These are phyloP conservation scores for Leccinum rimulosum DNA, from an alignment of 768 basidiomycete species.

Conservation along the genomic window DNA sequence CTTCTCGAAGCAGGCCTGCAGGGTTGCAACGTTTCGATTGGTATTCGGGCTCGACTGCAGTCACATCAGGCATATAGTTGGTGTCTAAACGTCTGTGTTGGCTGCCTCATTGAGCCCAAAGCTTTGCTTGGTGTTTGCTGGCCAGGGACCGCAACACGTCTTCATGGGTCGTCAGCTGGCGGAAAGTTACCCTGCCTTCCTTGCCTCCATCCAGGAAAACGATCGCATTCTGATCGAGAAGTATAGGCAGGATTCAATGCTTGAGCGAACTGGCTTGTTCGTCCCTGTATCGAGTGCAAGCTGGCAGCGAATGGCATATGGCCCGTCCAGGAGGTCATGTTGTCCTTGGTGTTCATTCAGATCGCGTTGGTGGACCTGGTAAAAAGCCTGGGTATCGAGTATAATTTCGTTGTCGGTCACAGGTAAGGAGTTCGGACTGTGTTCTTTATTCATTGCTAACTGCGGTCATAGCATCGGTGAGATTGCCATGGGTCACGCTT, in stretches of 20 bases:
- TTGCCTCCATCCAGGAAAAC: slow-evolving; percentile 29
- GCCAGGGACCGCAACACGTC: slow-evolving; percentile 36
- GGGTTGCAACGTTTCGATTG: background rate
- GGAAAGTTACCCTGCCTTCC: slow-evolving; percentile 31
- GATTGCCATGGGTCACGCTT: slow-evolving; percentile 37
- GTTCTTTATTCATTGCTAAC: slow-evolving; percentile 8
- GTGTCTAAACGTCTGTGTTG: background rate
- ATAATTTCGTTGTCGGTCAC: slow-evolving; percentile 36
- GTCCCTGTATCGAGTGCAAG: slow-evolving; percentile 22
- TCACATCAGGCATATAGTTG: background rate
- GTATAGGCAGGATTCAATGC: slow-evolving; percentile 28
- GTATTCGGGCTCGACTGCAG: background rate
- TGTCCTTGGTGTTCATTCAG: slow-evolving; percentile 34
- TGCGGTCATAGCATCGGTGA: slow-evolving; percentile 28
- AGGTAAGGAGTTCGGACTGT: slow-evolving; percentile 16
- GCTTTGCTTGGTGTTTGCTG: slow-evolving; percentile 35
- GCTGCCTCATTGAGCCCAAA: slow-evolving; percentile 21
- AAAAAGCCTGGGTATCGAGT: slow-evolving; percentile 29
- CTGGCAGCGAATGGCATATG: slow-evolving; percentile 27
- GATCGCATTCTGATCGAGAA: slow-evolving; percentile 32
- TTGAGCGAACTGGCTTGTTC: slow-evolving; percentile 35
- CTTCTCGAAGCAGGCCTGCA: background rate
- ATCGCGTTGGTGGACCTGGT: slow-evolving; percentile 35
- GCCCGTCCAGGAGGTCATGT: slow-evolving; percentile 34
- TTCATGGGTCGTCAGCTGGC: slow-evolving; percentile 38